Evolutionary conservation across 2,329 filamentous ascomycete species (phyloP), one percentile per base, ranked within the genome.

Genomic region (Karstenula rhodostoma): DNA sequence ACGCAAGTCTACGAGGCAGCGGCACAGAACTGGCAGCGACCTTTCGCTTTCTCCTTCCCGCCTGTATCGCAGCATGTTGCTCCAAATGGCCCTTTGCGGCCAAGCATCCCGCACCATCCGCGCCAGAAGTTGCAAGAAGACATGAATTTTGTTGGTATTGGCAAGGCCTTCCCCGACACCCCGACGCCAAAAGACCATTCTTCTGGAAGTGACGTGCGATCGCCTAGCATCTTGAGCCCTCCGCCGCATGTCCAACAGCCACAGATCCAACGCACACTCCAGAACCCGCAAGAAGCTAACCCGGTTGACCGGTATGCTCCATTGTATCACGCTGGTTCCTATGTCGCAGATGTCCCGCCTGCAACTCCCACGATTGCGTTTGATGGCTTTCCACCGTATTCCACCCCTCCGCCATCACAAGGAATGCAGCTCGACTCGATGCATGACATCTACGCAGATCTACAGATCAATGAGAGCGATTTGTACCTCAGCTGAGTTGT

Each of bases 71-170:
- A 43, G 12, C 33, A 15, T 19, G 12, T 5, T 27, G 25, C 25
- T 40, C 55, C 55, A 17, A 12, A 4, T 15, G 13, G 15, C 3
- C 19, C 27, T 4, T 25, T 35, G 22, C 55, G 42, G n/a, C 27
- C 2, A 5, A 27, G n/a, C 8, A 17, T 8, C 8, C 56, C 33
- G 10, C 40, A 17, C 15, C 43, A 35, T 35, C 35, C 37, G 25
- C 35, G 22, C 15, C 25, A 42, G n/a, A 37, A 29, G 3, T 32
- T 37, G 10, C n/a, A 37, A 6, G 22, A 52, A 6, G 48, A 53
- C 27, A 22, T 57, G 33, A 52, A 37, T 23, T 57, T 58, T 22
- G 56, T 33, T 2, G 47, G 47, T 3, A 58, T 58, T 4, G 56
- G 56, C 25, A 15, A 44, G 17, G 40, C 9, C 9, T 52, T 35